Evolutionary conservation across 139 green algal species (phyloP), one percentile per base, ranked within the genome.

Genomic region (Deuterostichococcus epilithicus): DNA sequence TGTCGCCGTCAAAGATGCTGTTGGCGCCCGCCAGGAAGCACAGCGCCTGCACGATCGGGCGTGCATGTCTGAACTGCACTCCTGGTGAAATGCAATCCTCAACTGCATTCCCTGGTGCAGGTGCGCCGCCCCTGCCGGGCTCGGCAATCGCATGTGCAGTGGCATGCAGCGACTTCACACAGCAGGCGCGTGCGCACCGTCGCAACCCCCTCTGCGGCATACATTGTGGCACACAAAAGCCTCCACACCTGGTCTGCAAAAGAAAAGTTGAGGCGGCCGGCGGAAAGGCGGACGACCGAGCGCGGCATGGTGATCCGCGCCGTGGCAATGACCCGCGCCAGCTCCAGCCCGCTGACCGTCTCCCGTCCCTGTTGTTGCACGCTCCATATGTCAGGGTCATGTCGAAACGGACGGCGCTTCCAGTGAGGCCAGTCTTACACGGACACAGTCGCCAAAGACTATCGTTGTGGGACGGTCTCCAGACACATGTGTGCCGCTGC

Each of bases 1-100:
- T 97, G 88, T 99, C 96, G 36, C 96, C 96, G 58, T 96, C 93
- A 83, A 99, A 99, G 75, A 99, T 97, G 74, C 83, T 94, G 90
- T 99, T 99, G 65, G 96, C 96, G 26, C 96, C 96, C 1, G 96
- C 94, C 85, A 99, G 78, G 86, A 99, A 99, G 75, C 91, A 96
- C 63, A 99, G 80, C 30, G 94, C 95, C 88, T 98, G 90, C 74
- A 89, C 77, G 10, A 60, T 60, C 15, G 45, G 13, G 45, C 15
- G 76, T 80, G 8, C 72, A 60, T 60, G 45, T 71, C 66, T 35
- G 66, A 35, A 25, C 22, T 71, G 15, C 1, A 36, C 25, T 22
- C n/a, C n/a, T n/a, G n/a, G n/a, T n/a, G n/a, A n/a, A n/a, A n/a
- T n/a, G 58, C 58, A 26, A 67, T 26, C 58, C 58, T 0, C 58